phyloP scores from a whole-genome alignment of 2,329 filamentous ascomycete species.

The Fusarium keratoplasticum region DNA sequence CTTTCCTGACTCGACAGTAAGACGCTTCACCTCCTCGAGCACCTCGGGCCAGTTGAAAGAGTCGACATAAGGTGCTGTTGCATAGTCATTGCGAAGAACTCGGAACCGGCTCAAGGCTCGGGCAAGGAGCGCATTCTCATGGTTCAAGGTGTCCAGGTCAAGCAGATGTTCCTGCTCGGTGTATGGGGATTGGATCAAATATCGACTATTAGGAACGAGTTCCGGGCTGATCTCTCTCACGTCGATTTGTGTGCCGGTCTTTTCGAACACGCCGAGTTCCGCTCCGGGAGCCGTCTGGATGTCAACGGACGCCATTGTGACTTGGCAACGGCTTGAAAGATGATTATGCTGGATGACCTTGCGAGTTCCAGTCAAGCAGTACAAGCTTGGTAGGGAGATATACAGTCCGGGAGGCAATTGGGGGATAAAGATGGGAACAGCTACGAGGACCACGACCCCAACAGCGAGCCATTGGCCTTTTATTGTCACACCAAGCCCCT shows the following conservation, averaged over 20 bases:
- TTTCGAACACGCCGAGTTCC: constrained; percentile 40
- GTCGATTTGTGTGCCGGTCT: constrained; percentile 41
- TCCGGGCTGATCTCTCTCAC: constrained; percentile 39
- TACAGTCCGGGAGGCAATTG: not conserved
- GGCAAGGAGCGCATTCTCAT: constrained; percentile 76
- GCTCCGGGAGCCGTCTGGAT: constrained; percentile 40
- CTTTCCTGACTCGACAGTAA: constrained; percentile 59
- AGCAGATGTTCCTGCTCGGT: constrained; percentile 77
- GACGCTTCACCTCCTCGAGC: constrained; percentile 66
- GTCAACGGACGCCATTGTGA: constrained; percentile 45
- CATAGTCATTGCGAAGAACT: constrained; percentile 76
- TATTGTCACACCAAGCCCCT: constrained; percentile 25
- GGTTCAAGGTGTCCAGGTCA: constrained; percentile 74
- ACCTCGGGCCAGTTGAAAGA: constrained; percentile 82
- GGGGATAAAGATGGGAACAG: constrained; percentile 1
- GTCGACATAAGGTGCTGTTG: constrained; percentile 77
- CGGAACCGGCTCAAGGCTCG: constrained; percentile 74
- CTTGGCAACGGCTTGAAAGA: not conserved
- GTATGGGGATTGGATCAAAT: constrained; percentile 81
- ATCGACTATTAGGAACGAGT: constrained; percentile 37
- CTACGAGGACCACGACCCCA: constrained; percentile 3
- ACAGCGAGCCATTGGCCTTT: constrained; percentile 34
- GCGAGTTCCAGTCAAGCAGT: not conserved
- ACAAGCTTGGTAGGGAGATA: not conserved
- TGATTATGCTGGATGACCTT: not conserved